These are phyloP conservation scores for Podaxis sp. DNA, from an alignment of 768 basidiomycete genomes.

Conservation along the genomic window DNA sequence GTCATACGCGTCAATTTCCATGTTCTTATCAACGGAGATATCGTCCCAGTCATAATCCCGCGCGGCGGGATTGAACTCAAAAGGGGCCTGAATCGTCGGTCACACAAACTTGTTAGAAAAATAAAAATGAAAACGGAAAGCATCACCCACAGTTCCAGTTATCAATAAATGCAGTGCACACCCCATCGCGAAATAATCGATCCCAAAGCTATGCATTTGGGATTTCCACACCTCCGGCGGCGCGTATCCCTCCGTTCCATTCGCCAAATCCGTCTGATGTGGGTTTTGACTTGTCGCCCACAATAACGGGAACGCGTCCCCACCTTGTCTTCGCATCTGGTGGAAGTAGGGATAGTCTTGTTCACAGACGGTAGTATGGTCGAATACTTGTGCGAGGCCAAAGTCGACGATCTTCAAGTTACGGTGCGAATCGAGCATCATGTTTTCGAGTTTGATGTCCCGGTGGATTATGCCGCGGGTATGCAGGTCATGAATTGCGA, in stretches of 20 bases:
- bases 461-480: slow-evolving; percentile 16
- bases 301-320: slow-evolving; percentile 5
- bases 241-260: slow-evolving; percentile 11
- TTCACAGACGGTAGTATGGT: slow-evolving; percentile 6
- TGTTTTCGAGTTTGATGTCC: slow-evolving; percentile 18
- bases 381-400: slow-evolving; percentile 13
- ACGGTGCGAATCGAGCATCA: slow-evolving; percentile 13
- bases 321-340: background rate
- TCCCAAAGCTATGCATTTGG: slow-evolving; percentile 12
- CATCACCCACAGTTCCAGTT: slow-evolving; percentile 1
- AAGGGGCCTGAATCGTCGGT: background rate
- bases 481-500: slow-evolving; percentile 16
- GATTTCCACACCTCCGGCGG: slow-evolving; percentile 10
- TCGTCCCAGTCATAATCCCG: slow-evolving; percentile 2
- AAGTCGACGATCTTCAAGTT: slow-evolving; percentile 17
- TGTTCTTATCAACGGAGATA: slow-evolving; percentile 8
- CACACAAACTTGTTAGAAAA: background rate
- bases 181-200: slow-evolving; percentile 12
- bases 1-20: slow-evolving; percentile 7
- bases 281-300: slow-evolving; percentile 11
- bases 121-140: background rate
- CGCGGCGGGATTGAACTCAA: background rate
- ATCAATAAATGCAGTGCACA: slow-evolving; percentile 10
- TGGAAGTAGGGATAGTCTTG: background rate
- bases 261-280: slow-evolving; percentile 11